Conservation (phyloP, 2,329 filamentous ascomycete species). For the Basipetospora sp. region DNA sequence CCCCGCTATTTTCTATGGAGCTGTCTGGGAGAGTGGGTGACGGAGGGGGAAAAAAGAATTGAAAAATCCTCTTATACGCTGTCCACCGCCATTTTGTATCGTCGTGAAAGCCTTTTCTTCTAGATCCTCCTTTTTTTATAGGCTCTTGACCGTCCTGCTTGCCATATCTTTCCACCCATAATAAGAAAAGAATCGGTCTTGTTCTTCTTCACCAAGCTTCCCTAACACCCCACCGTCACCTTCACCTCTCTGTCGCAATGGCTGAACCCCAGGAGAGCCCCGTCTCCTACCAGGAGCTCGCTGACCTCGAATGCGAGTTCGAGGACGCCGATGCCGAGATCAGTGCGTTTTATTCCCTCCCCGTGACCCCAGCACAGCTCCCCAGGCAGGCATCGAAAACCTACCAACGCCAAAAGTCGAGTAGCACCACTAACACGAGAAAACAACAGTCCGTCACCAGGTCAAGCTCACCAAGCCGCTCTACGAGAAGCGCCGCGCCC, state of each 20-base stretch:
- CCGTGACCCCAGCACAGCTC: too few relatives aligned
- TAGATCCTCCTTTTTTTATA: background rate
- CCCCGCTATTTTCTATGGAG: too few relatives aligned
- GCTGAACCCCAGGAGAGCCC: conserved; percentile 21
- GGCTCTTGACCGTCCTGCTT: too few relatives aligned
- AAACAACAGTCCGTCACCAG: conserved; percentile 55
- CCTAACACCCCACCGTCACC: too few relatives aligned
- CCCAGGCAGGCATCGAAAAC: too few relatives aligned
- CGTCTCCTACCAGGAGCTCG: conserved; percentile 61
- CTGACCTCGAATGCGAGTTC: conserved; percentile 69
- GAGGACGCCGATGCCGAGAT: conserved; percentile 71
- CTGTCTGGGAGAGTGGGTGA: too few relatives aligned
- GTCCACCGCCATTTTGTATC: background rate
- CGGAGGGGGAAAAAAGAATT: too few relatives aligned
- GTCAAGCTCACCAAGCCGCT: conserved; percentile 52
- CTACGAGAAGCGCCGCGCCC: conserved; percentile 59
- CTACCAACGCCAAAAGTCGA: background rate
- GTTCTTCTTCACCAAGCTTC: too few relatives aligned
- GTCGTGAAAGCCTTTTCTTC: background rate
- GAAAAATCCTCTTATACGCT: too few relatives aligned
- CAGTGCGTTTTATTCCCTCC: conserved; percentile 39
- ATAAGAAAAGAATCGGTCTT: too few relatives aligned
- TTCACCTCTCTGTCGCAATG: conserved; percentile 6
- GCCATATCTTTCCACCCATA: too few relatives aligned
- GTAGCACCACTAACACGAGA: conserved; percentile 9